Conservation (phyloP, 495 filamentous ascomycete species). For the Penicillium samsonianum region DNA sequence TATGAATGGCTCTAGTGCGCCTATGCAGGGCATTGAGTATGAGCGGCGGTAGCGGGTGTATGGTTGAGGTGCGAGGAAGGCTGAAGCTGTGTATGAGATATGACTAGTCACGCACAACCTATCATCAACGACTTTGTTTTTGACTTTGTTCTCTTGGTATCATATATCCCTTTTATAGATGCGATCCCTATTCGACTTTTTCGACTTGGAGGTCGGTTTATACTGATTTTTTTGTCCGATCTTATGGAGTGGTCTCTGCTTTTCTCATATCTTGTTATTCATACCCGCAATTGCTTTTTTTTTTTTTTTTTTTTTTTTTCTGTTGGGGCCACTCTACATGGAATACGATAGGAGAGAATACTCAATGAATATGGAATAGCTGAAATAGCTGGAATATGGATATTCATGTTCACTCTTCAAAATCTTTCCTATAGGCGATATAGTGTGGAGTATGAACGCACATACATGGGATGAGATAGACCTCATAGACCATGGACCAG, state of each 20-base stretch:
- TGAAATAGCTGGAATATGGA: not conserved
- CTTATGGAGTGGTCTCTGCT: slow-evolving; percentile 15
- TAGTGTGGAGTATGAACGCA: not conserved
- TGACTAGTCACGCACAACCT: slow-evolving; percentile 30
- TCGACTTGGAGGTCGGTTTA: not conserved
- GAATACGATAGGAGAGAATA: slow-evolving; percentile 5
- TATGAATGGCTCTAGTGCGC: slow-evolving; percentile 51
- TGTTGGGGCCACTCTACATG: not conserved
- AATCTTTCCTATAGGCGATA: too few relatives aligned
- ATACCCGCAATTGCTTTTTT: slow-evolving; percentile 30
- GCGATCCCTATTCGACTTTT: slow-evolving; percentile 5
- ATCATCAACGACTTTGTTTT: slow-evolving; percentile 21
- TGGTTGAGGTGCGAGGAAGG: not conserved
- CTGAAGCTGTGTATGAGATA: slow-evolving; percentile 28
- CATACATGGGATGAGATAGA: not conserved
- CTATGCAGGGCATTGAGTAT: slow-evolving; percentile 61
- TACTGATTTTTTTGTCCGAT: slow-evolving; percentile 7
- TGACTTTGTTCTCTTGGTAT: slow-evolving; percentile 21
- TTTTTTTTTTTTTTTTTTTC: slow-evolving; percentile 9
- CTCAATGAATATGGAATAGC: slow-evolving; percentile 6
- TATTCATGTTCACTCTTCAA: not conserved
- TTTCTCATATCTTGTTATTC: slow-evolving; percentile 18
- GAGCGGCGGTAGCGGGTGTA: slow-evolving; percentile 42
- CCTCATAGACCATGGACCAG: not conserved
- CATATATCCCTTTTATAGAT: slow-evolving; percentile 29